Percentiles rank a stretch among this genome's conserved stretches.
Evolutionary conservation across 805 yeast genomes (phyloP).

Genomic region (Hanseniaspora occidentalis): DNA sequence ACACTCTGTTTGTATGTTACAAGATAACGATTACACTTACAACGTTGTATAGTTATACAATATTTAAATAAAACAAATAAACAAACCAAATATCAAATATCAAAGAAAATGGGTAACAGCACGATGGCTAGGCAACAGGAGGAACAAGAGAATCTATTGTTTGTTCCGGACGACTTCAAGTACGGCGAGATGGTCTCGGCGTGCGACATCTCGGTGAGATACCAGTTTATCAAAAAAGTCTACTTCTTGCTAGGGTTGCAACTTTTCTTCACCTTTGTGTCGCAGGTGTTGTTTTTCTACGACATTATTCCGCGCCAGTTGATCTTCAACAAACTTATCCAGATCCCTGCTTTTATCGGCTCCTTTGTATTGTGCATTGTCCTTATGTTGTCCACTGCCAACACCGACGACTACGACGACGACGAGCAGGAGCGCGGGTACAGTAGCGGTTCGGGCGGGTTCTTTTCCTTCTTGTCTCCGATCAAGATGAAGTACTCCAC

Average conservation of each 20-base stretch:
- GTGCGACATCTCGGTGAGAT: conserved; percentile 65
- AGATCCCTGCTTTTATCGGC: conserved; percentile 3
- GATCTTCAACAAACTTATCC: conserved; percentile 2
- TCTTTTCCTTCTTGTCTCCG: conserved; percentile 1
- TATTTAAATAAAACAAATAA: too few species aligned
- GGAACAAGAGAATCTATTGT: conserved; percentile 3
- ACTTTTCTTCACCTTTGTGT: conserved; percentile 43
- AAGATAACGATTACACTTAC: too few species aligned
- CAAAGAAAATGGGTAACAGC: neutral
- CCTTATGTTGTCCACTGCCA: conserved; percentile 44
- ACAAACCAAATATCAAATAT: too few species aligned
- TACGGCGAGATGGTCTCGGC: conserved; percentile 65
- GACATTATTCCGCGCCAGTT: conserved; percentile 6
- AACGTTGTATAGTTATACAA: too few species aligned
- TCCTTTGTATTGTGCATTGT: conserved; percentile 55
- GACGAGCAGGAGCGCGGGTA: conserved; percentile 5
- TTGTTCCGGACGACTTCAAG: conserved; percentile 62
- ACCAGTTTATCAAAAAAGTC: conserved; percentile 66
- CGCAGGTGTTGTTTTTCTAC: conserved; percentile 13
- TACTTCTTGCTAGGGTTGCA: conserved; percentile 60
- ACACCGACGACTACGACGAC: conserved; percentile 2
- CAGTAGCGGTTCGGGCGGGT: too few species aligned
- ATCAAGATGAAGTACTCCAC: conserved; percentile 22
- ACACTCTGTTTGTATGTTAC: neutral
- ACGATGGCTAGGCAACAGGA: neutral